Conservation (phyloP, 116 monocot genomes). For the Phalaenopsis hybrid region DNA sequence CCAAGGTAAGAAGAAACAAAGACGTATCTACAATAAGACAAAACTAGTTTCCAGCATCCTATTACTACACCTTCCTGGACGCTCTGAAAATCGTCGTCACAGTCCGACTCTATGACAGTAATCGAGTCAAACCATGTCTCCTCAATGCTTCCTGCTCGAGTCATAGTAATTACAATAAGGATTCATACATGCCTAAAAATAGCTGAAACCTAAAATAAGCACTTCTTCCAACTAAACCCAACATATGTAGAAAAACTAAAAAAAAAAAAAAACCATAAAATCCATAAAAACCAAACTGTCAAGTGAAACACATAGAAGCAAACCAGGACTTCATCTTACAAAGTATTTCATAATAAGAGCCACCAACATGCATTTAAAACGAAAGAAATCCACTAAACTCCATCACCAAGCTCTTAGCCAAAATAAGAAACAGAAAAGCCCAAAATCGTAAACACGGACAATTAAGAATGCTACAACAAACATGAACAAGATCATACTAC, state of each 20-base stretch:
- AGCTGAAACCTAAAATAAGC: not conserved
- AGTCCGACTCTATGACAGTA: conserved; percentile 62
- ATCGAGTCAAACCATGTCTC: conserved; percentile 67
- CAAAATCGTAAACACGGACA: not conserved
- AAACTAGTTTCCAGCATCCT: not conserved
- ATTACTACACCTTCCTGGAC: conserved; percentile 64
- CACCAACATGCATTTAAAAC: not conserved
- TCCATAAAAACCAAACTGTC: not conserved
- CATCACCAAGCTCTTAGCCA: not conserved
- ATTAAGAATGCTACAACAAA: not conserved
- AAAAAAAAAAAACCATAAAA: not conserved
- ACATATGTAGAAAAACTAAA: not conserved
- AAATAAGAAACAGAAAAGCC: not conserved
- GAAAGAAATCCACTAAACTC: not conserved
- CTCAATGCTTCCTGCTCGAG: conserved; percentile 16
- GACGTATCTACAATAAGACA: not conserved
- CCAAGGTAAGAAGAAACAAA: not conserved
- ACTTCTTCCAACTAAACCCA: not conserved
- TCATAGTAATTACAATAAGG: not conserved
- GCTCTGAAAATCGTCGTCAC: conserved; percentile 87
- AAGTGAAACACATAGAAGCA: not conserved
- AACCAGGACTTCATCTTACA: not conserved
- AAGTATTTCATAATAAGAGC: not conserved
- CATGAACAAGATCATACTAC: not conserved
- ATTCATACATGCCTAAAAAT: not conserved